Percentiles rank a stretch among this genome's conserved stretches.
Evolutionary conservation across 805 yeast genomes (phyloP).

Genomic region (Suhomyces sp.): DNA sequence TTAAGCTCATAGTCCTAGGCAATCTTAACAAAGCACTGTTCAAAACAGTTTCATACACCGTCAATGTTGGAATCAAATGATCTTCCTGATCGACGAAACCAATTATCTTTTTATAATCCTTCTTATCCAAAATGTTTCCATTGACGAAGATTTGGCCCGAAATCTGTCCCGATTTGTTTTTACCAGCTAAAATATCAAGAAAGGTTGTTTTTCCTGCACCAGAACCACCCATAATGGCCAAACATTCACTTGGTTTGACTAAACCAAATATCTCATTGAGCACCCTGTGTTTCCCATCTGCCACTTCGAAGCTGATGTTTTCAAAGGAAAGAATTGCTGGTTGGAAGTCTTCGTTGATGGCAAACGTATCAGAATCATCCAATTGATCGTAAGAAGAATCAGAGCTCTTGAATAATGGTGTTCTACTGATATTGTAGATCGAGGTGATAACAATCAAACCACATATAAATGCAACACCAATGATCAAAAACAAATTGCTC

Average conservation of each 20-base stretch:
- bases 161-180: slow-evolving; percentile 71
- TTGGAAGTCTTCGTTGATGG: slow-evolving; percentile 51
- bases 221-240: slow-evolving; percentile 98
- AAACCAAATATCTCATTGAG: slow-evolving; percentile 67
- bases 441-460: slow-evolving; percentile 42
- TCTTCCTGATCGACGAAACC: slow-evolving; percentile 98
- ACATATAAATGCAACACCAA: slow-evolving; percentile 42
- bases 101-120: slow-evolving; percentile 60
- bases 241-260: slow-evolving; percentile 81
- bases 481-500: slow-evolving; percentile 46
- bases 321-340: slow-evolving; percentile 79
- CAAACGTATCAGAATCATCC: slow-evolving; percentile 25
- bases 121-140: slow-evolving; percentile 50
- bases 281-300: slow-evolving; percentile 47
- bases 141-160: slow-evolving; percentile 72
- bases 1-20: slow-evolving; percentile 74
- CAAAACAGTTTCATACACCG: slow-evolving; percentile 93
- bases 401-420: slow-evolving; percentile 54
- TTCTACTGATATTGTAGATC: slow-evolving; percentile 50
- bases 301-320: slow-evolving; percentile 57
- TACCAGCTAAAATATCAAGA: slow-evolving; percentile 86
- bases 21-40: slow-evolving; percentile 87
- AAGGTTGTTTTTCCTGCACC: slow-evolving; percentile 98
- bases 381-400: slow-evolving; percentile 29
- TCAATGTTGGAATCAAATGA: slow-evolving; percentile 81